phyloP scores from a whole-genome alignment of 2,329 filamentous ascomycete species.

The Pyricularia pennisetigena region DNA sequence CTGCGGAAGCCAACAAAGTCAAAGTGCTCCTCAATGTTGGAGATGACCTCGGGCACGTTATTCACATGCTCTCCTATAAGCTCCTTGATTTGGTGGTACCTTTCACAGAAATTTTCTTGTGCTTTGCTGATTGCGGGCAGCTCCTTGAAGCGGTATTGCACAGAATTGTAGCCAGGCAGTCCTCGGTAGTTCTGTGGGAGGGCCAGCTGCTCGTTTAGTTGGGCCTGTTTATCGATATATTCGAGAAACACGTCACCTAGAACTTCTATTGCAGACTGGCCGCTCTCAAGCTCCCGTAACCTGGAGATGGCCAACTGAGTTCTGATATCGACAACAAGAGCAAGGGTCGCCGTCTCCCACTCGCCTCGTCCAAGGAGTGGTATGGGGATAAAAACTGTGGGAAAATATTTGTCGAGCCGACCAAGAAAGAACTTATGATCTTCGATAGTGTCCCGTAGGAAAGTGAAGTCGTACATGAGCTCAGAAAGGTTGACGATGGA shows the following conservation, averaged over 20 bases:
- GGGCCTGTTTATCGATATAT: background rate
- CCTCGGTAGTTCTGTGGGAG: background rate
- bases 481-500: constrained; percentile 1
- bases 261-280: background rate
- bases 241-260: background rate
- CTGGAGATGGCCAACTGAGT: constrained; percentile 1
- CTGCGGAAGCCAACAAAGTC: background rate
- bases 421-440: background rate
- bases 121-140: background rate
- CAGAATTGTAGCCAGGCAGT: background rate
- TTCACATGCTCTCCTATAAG: background rate
- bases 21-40: background rate
- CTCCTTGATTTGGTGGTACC: background rate
- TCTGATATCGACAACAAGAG: background rate
- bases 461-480: constrained; percentile 1
- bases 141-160: background rate
- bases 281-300: background rate
- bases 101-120: background rate
- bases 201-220: background rate
- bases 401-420: background rate
- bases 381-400: background rate
- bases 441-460: background rate
- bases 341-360: background rate
- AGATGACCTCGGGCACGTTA: background rate
- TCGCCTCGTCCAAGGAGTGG: background rate